Evolutionary conservation across 176 grass and related monocot genomes (phyloP).

Genomic region (Olyra latifolia): DNA sequence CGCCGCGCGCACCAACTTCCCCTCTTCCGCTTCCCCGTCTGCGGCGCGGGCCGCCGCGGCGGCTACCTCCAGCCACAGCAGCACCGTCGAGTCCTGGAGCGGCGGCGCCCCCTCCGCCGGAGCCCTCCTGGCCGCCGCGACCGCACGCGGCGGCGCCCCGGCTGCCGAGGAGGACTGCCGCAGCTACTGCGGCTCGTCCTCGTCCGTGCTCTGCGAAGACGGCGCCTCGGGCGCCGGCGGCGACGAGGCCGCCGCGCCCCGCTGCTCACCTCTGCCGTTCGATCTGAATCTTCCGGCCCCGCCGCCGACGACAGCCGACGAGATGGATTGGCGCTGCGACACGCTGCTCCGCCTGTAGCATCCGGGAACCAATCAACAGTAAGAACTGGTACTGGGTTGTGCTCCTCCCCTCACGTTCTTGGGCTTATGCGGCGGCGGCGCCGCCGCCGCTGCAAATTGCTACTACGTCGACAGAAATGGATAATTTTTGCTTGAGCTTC

Average conservation of each 20-base stretch:
- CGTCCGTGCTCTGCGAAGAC: slow-evolving; percentile 61
- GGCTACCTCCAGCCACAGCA: slow-evolving; percentile 72
- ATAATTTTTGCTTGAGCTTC: slow-evolving; percentile 8
- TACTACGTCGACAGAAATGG: slow-evolving; percentile 34
- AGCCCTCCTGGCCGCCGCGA: slow-evolving; percentile 16
- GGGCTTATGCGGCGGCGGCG: not conserved
- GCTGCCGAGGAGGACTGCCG: slow-evolving; percentile 50
- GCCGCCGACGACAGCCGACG: slow-evolving; percentile 31
- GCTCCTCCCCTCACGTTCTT: not conserved
- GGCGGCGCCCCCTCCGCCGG: not conserved
- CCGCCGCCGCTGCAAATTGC: slow-evolving; percentile 7
- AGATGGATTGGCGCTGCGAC: slow-evolving; percentile 68
- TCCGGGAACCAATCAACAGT: not conserved
- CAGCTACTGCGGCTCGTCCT: slow-evolving; percentile 78
- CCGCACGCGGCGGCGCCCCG: not conserved
- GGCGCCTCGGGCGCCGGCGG: slow-evolving; percentile 34
- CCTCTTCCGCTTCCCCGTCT: not conserved
- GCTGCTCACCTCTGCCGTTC: slow-evolving; percentile 46
- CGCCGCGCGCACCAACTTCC: slow-evolving; percentile 65
- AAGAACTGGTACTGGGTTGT: not conserved
- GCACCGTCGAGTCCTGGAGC: slow-evolving; percentile 78
- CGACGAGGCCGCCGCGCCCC: slow-evolving; percentile 37
- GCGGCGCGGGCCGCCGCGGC: slow-evolving; percentile 2
- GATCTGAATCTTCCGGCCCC: slow-evolving; percentile 74
- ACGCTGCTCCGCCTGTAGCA: slow-evolving; percentile 56